Evolutionary conservation across 163 green algal genomes (phyloP).

Genomic region (Volvox carteri): DNA sequence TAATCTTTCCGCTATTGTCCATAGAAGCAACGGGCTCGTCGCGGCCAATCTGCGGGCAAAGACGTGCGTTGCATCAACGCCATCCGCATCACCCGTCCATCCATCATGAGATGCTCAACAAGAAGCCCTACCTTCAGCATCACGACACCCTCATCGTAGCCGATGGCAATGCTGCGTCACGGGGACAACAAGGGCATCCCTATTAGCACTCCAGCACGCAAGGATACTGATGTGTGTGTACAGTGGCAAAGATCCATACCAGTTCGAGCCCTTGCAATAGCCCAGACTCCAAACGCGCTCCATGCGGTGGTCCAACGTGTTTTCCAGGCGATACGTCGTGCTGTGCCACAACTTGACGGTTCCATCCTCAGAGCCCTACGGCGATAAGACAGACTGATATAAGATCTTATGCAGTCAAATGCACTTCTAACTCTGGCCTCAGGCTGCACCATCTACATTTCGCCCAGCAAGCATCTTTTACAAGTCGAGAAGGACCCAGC

Average conservation of each 20-base stretch:
- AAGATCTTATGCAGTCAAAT: no score
- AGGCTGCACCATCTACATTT: background rate
- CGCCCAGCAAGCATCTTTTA: background rate
- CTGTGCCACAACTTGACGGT: constrained; percentile 97
- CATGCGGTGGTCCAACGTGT: constrained; percentile 97
- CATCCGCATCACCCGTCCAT: no score
- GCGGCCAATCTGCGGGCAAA: constrained; percentile 72
- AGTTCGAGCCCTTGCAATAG: constrained; percentile 88
- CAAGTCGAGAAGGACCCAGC: no score
- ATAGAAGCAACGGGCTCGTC: constrained; percentile 98
- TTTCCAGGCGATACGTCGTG: constrained; percentile 94
- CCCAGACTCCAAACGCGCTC: constrained; percentile 97
- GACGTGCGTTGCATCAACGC: no score
- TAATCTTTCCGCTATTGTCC: constrained; percentile 97
- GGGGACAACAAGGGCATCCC: background rate
- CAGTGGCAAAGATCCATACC: constrained; percentile 42
- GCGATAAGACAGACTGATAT: background rate
- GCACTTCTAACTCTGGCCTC: no score
- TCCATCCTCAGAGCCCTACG: constrained; percentile 93
- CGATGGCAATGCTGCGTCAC: constrained; percentile 52
- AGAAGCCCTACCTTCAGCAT: constrained; percentile 87
- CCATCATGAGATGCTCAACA: no score
- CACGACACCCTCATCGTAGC: constrained; percentile 96
- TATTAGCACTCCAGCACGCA: background rate
- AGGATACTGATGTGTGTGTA: background rate